Percentiles rank a stretch among this genome's conserved stretches.
Conservation (phyloP, 2,329 filamentous ascomycete species). For the Colletotrichum sojae region DNA sequence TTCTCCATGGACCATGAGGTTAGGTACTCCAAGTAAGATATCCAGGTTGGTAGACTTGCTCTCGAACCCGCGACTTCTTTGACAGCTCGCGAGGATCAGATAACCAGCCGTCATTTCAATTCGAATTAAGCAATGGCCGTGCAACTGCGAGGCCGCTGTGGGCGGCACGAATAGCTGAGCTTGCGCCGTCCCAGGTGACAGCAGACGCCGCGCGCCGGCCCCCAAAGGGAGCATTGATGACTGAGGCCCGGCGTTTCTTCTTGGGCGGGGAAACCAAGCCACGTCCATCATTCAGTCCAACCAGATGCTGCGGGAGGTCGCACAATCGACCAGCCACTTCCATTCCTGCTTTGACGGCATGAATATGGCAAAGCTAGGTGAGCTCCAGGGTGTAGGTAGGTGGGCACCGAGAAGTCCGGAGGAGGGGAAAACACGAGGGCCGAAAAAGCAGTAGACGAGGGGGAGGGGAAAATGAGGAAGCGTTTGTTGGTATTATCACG, state of each 20-base stretch:
- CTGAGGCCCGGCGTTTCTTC: slow-evolving; percentile 31
- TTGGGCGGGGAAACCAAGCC: slow-evolving; percentile 38
- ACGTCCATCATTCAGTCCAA: slow-evolving; percentile 28
- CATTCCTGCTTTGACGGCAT: slow-evolving; percentile 22
- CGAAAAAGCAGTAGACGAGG: neutral
- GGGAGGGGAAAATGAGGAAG: neutral
- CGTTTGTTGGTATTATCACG: too few species aligned
- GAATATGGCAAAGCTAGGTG: slow-evolving; percentile 5
- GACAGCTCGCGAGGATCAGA: neutral
- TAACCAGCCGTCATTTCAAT: neutral
- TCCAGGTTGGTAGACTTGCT: neutral
- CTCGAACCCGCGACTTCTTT: neutral
- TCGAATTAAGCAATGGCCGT: neutral
- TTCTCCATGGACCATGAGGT: too few species aligned
- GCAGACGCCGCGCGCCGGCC: neutral
- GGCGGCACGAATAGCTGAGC: too few species aligned
- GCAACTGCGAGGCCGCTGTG: neutral
- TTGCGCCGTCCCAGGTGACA: neutral
- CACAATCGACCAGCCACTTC: slow-evolving; percentile 34
- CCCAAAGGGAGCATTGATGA: slow-evolving; percentile 13
- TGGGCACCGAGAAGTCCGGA: slow-evolving; percentile 1
- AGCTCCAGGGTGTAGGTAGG: too few species aligned
- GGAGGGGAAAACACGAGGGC: neutral
- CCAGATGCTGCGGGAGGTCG: slow-evolving; percentile 15
- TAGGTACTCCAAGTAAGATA: too few species aligned